Base-by-base conservation (phyloP, 768 basidiomycete species). In the Suillus spraguei region DNA sequence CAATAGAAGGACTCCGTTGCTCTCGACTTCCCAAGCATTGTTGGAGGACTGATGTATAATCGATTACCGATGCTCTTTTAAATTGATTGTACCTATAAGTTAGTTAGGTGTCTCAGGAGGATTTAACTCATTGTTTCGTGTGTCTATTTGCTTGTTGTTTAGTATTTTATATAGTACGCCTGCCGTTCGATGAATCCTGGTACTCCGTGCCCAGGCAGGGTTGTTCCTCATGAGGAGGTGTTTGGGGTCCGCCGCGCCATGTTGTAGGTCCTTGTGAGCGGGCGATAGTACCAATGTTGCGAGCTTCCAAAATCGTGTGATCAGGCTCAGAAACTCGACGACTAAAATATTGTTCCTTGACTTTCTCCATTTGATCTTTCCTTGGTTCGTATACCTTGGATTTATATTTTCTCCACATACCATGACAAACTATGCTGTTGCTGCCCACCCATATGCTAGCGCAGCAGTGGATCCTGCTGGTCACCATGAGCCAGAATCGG, bases 401-500 rank as follows among this genome's bases (percentile, higher is more conserved):
- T 41, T 41, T 39, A 22, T 58, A 20, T 24, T 20, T 38, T 24
- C 24, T 17, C 10, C 10, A 41, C 38, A 28, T 13, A 41, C 61
- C 56, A 74, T 75, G 74, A 67, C 71, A 46, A 75, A 67, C 63
- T 75, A 73, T 61, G 56, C 68, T 11, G 63, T 70, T 4, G 8
- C 33, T 61, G 33, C 28, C 22, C 71, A 76, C 68, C 63, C 71
- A 28, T 73, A 76, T 42, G 62, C 69, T 7, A 67, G 69, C 6
- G 60, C 71, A 3, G 50, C 70, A 9, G 70, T 68, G 41, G 61
- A 58, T 41, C 42, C 53, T 41, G 3, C 53, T 13, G 8, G 53
- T 4, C 72, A 73, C 54, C 66, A 67, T 61, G 74, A 75, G 35
- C 65, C 66, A 33, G 74, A 76, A 52, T 67, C 67, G n/a, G 11